Percentiles rank a stretch among this genome's conserved stretches.
phyloP scores from a whole-genome alignment of 805 yeast species.

The Tetrapisispora namnaoensis region DNA sequence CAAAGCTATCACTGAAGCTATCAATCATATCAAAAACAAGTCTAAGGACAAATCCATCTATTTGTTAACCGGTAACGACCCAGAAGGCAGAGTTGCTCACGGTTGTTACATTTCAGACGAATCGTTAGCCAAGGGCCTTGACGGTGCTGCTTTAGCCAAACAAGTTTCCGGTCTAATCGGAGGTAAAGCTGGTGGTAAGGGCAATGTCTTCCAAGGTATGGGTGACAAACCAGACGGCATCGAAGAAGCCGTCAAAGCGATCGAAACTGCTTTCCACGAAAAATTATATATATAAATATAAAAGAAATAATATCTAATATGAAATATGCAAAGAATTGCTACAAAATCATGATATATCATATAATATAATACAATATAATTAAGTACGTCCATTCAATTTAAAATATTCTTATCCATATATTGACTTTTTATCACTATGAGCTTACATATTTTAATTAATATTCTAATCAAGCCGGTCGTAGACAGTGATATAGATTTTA shows the following conservation, averaged over 20 bases:
- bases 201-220: constrained; percentile 92
- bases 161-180: constrained; percentile 69
- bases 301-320: too few relatives aligned
- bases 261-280: constrained; percentile 49
- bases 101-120: constrained; percentile 80
- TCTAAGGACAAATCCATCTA: constrained; percentile 67
- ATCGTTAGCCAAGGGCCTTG: constrained; percentile 58
- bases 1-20: constrained; percentile 89
- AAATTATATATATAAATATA: constrained; percentile 33
- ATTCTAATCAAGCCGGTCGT: too few relatives aligned
- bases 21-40: constrained; percentile 70
- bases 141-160: constrained; percentile 66
- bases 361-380: too few relatives aligned
- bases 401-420: too few relatives aligned
- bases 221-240: constrained; percentile 73
- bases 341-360: too few relatives aligned
- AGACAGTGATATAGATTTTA: background rate
- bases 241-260: constrained; percentile 62
- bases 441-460: too few relatives aligned
- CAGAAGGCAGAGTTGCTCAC: constrained; percentile 76
- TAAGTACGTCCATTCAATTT: too few relatives aligned
- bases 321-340: background rate
- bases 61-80: constrained; percentile 60
- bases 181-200: constrained; percentile 98
- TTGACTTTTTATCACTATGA: too few relatives aligned